A percentile compares a stretch with the other conserved stretches of the same genome.
Conservation (phyloP, 768 basidiomycete species). For the Rhodotorula paludigena region DNA sequence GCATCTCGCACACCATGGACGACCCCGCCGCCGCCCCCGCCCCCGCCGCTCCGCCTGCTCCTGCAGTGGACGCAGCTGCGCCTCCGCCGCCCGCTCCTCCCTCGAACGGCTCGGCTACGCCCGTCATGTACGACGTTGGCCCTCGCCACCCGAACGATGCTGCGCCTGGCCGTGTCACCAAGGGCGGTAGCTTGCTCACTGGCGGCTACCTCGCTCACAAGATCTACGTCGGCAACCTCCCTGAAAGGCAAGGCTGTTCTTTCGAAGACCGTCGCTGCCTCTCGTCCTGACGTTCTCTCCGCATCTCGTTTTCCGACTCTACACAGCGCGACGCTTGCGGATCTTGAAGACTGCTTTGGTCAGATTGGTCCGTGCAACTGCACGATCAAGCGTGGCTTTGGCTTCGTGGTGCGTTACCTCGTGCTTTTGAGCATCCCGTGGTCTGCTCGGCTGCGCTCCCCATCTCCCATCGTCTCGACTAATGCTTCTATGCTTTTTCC, state of each 20-base stretch:
- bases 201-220: constrained; percentile 38
- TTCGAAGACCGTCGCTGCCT: not conserved
- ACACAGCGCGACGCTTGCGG: constrained; percentile 35
- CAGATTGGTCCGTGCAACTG: constrained; percentile 39
- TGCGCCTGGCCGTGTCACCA: constrained; percentile 25
- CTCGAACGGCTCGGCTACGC: not conserved
- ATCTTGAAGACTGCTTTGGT: constrained; percentile 43
- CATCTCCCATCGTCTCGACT: not conserved
- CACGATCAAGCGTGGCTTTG: constrained; percentile 40
- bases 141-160: constrained; percentile 29
- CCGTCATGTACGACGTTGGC: not conserved
- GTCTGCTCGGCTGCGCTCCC: not conserved
- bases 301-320: not conserved
- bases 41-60: not conserved
- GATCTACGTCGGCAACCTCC: constrained; percentile 42
- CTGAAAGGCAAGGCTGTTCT: constrained; percentile 21
- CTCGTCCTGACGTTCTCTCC: too few relatives aligned
- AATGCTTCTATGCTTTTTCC: not conserved
- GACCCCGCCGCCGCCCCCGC: not conserved
- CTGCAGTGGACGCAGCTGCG: too few relatives aligned
- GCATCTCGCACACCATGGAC: too few relatives aligned
- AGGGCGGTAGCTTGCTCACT: constrained; percentile 27
- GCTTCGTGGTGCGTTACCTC: constrained; percentile 40
- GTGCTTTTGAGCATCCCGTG: not conserved
- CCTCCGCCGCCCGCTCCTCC: not conserved